These are phyloP conservation scores for Sarcodon aspratus DNA, from an alignment of 768 basidiomycete species.

Conservation along the genomic window DNA sequence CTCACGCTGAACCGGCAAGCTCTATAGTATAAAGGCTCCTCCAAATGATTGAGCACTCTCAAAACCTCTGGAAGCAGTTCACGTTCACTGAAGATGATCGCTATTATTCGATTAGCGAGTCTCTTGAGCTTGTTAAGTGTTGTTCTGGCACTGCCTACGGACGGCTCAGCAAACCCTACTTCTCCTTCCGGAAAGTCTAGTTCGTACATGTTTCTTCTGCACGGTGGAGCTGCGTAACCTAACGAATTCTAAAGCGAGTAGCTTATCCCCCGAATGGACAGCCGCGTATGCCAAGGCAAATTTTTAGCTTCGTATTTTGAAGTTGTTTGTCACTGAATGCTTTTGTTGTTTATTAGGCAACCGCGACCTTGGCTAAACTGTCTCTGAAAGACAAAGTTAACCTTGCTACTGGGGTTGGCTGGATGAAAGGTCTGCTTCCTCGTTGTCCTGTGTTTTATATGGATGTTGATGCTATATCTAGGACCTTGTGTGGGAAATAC, in stretches of 20 bases:
- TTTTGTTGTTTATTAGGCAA: constrained; percentile 1
- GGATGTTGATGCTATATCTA: background rate
- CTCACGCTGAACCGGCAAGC: too few species aligned
- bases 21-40: too few species aligned
- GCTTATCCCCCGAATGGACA: background rate
- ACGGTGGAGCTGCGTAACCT: background rate
- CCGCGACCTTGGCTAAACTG: constrained; percentile 6
- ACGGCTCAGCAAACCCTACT: too few species aligned
- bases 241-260: background rate
- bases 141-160: background rate
- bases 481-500: constrained; percentile 13
- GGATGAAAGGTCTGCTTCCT: constrained; percentile 6
- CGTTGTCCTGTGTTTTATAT: background rate
- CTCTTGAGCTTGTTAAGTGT: background rate
- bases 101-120: background rate
- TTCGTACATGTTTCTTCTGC: background rate
- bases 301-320: background rate
- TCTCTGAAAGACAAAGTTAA: constrained; percentile 14
- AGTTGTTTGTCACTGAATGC: background rate
- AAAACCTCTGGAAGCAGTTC: too few species aligned
- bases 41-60: too few species aligned
- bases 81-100: too few species aligned
- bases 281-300: background rate
- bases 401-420: constrained; percentile 11
- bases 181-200: too few species aligned